Evolutionary conservation across 148 eudicot species (phyloP), one percentile per base, ranked within the genome.

Genomic region (Hydrangea macrophylla): DNA sequence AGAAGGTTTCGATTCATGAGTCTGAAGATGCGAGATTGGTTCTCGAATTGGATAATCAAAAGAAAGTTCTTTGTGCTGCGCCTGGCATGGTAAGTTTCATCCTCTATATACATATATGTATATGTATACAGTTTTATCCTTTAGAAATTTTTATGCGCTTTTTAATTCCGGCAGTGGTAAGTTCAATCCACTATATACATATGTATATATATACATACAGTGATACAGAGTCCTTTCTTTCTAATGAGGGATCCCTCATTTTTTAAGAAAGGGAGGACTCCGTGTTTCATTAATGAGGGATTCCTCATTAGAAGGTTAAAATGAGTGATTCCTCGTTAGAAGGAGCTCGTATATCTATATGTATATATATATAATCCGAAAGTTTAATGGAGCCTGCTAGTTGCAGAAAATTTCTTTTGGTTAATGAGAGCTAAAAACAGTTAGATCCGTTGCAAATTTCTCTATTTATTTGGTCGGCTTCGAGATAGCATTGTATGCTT

Each of bases 51-150:
- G 81, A 70, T 39, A 7, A 60, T 55, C 22, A 55, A 27, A 94
- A 88, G 72, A 79, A 72, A 56, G 82, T 94, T 64, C 90, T 90
- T 48, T 94, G 97, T 59, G 92, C 90, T 1, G 83, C 92, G 0
- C 68, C 90, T 42, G 86, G 84, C 5, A 72, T 65, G 80, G 98
- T 94, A 28, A 57, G 83, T 59, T 17, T 67, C 54, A n/a, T 57
- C 55, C 23, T 17, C 20, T 40, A 11, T 22, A 30, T n/a, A 22
- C 6, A 42, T 13, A 42, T 13, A 42, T 13, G 17, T 13, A 42
- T 42, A 42, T 42, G 17, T 42, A 42, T 7, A 42, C 17, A 42
- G n/a, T 42, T 0, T n/a, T 3, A 48, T n/a, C 1, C n/a, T 42
- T 15, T 8, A 2, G 3, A 2, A 15, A 1, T 42, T 35, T 0